phyloP scores from a whole-genome alignment of 768 basidiomycete genomes.

The Pleurotus sapidus region DNA sequence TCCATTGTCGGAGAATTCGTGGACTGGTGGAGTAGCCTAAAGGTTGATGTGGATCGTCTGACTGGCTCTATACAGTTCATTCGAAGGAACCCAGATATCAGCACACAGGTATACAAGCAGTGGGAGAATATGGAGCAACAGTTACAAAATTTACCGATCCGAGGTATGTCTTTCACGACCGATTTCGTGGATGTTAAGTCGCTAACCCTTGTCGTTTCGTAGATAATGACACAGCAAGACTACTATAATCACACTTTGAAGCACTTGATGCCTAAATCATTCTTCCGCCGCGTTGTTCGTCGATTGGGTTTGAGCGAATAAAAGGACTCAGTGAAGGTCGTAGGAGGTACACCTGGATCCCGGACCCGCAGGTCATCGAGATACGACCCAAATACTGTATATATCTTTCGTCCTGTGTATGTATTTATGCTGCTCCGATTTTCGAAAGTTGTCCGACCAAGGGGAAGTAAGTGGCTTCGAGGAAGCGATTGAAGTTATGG shows the following conservation, averaged over 20 bases:
- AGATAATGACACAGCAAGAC: constrained; percentile 4
- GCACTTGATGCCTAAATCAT: background rate
- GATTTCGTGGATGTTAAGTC: too few species aligned
- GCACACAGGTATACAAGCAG: background rate
- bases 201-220: too few species aligned
- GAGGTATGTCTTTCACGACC: background rate
- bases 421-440: too few species aligned
- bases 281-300: background rate
- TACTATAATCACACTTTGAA: background rate
- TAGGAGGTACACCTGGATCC: too few species aligned
- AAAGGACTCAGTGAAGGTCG: background rate
- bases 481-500: too few species aligned
- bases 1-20: constrained; percentile 1
- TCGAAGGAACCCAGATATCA: background rate
- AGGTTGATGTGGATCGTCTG: constrained; percentile 4
- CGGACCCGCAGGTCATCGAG: too few species aligned
- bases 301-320: background rate
- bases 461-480: too few species aligned
- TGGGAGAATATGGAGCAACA: constrained; percentile 3
- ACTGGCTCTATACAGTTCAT: background rate
- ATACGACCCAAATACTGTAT: too few species aligned
- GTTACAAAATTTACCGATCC: background rate
- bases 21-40: background rate
- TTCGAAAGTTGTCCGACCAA: too few species aligned
- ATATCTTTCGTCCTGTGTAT: too few species aligned